These are phyloP conservation scores for Capronia americana DNA, from an alignment of 2,329 filamentous ascomycete species.

Conservation along the genomic window DNA sequence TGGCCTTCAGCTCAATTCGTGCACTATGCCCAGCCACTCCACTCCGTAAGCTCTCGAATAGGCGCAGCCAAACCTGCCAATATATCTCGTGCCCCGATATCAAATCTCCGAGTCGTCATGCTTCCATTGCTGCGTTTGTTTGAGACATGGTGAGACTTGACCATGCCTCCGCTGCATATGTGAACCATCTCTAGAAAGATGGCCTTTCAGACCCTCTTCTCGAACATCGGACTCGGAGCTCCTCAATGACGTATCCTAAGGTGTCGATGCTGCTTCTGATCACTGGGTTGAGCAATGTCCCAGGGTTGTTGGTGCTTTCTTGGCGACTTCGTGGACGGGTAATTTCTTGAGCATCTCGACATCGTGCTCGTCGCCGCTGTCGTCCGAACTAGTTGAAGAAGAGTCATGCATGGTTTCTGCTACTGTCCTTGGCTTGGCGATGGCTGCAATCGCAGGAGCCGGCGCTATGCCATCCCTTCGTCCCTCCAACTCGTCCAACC, in stretches of 20 bases:
- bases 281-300: neutral
- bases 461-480: neutral
- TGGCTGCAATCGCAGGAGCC: neutral
- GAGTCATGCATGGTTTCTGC: neutral
- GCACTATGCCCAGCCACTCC: too few relatives aligned
- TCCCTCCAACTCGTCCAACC: constrained; percentile 15
- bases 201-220: neutral
- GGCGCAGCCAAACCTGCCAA: neutral
- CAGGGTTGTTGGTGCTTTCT: neutral
- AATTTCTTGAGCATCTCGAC: neutral
- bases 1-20: too few relatives aligned
- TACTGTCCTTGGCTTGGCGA: neutral
- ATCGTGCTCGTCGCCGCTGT: neutral
- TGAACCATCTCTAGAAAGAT: neutral
- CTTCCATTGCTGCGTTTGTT: neutral
- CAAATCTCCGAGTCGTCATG: neutral
- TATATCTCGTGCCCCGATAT: neutral
- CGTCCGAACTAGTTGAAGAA: neutral
- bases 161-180: neutral
- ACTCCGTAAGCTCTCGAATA: too few relatives aligned
- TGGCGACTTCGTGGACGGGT: neutral
- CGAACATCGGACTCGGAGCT: neutral
- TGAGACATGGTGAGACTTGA: neutral
- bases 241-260: neutral
- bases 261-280: neutral